A percentile compares a stretch with the other conserved stretches of the same genome.
Conservation (phyloP, 176 grass and related monocot genomes). For the Aegilops umbellulata region DNA sequence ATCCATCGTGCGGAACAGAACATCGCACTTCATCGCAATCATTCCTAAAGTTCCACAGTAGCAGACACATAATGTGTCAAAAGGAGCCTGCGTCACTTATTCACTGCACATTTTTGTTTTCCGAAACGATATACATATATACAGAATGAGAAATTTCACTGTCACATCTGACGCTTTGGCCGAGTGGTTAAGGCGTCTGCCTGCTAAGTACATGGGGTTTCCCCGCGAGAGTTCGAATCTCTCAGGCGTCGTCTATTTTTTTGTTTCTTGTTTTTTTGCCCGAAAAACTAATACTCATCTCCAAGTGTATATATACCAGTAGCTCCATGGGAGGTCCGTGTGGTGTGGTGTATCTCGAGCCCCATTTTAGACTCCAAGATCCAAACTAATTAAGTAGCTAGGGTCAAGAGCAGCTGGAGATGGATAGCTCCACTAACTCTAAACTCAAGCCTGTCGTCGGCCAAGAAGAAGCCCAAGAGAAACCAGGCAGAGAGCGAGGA, state of each 20-base stretch:
- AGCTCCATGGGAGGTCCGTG: too few species aligned
- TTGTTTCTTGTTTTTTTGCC: background rate
- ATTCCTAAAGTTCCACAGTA: background rate
- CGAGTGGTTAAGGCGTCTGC: conserved; percentile 99
- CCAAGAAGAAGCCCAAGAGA: background rate
- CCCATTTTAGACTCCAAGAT: background rate
- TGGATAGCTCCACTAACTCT: background rate
- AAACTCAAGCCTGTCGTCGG: background rate
- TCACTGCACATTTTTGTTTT: too few species aligned
- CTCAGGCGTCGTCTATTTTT: conserved; percentile 65
- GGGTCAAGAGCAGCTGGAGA: background rate
- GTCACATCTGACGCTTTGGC: conserved; percentile 64
- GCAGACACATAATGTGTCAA: too few species aligned
- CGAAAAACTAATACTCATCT: too few species aligned
- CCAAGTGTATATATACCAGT: too few species aligned
- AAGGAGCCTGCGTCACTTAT: too few species aligned
- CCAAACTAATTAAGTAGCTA: too few species aligned
- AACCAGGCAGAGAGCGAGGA: conserved; percentile 6
- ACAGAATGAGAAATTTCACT: too few species aligned
- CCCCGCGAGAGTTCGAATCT: conserved; percentile 99
- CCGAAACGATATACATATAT: background rate
- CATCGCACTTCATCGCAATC: too few species aligned
- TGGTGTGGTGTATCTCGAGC: too few species aligned
- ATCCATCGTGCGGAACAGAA: too few species aligned
- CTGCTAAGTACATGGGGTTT: conserved; percentile 99